These are phyloP conservation scores for Amesomyces nigricolor DNA, from an alignment of 2,329 filamentous ascomycete genomes.

Conservation along the genomic window DNA sequence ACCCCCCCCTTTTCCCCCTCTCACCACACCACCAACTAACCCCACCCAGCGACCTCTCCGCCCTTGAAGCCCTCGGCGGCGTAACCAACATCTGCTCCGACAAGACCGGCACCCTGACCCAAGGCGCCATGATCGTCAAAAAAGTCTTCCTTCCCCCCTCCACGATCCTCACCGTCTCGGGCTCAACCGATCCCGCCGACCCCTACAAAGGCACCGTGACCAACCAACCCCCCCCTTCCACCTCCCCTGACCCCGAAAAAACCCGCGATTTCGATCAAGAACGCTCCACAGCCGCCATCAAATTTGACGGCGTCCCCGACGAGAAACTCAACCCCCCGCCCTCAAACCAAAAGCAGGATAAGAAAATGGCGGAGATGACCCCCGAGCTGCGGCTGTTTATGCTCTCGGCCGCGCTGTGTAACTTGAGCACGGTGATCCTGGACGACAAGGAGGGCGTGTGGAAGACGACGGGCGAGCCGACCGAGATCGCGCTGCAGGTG, in stretches of 20 bases:
- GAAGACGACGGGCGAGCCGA: constrained; percentile 65
- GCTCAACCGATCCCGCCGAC: constrained; percentile 55
- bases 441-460: constrained; percentile 52
- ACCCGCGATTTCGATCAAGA: constrained; percentile 54
- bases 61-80: constrained; percentile 63
- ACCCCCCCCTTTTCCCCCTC: not conserved
- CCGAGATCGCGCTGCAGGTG: constrained; percentile 71
- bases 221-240: not conserved
- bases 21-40: not conserved
- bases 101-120: constrained; percentile 65
- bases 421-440: constrained; percentile 54
- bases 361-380: constrained; percentile 41
- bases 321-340: constrained; percentile 44
- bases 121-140: constrained; percentile 64
- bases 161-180: constrained; percentile 54
- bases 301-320: constrained; percentile 54
- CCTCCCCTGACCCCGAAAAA: constrained; percentile 23
- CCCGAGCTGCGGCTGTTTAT: constrained; percentile 48
- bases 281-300: constrained; percentile 54
- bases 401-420: constrained; percentile 57
- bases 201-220: constrained; percentile 53
- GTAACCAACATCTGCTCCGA: constrained; percentile 70
- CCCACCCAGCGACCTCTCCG: constrained; percentile 48
- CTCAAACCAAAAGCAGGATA: constrained; percentile 33
- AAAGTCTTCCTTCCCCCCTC: constrained; percentile 59